Percentiles rank a stretch among this genome's conserved stretches.
Evolutionary conservation across 2,329 filamentous ascomycete species (phyloP).

Genomic region (Nigrospora sphaerica): DNA sequence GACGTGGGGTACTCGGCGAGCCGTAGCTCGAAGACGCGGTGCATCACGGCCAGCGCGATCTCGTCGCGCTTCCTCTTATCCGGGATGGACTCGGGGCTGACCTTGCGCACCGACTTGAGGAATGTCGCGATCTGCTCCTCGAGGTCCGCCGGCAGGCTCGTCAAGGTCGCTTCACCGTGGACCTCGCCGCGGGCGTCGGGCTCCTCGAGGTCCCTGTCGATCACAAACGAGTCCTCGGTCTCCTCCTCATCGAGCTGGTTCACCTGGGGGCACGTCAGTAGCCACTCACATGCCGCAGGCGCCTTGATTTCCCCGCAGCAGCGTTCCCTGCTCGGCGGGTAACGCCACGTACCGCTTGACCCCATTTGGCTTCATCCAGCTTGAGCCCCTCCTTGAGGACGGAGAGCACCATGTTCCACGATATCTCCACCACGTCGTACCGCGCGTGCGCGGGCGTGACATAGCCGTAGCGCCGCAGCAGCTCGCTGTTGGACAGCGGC

Average conservation of each 20-base stretch:
- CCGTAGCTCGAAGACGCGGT: constrained; percentile 27
- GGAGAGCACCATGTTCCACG: constrained; percentile 50
- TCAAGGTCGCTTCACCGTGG: constrained; percentile 26
- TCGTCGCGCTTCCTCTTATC: constrained; percentile 44
- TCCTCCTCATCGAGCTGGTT: constrained; percentile 54
- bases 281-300: constrained; percentile 11
- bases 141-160: constrained; percentile 42
- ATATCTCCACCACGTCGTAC: constrained; percentile 78
- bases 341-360: constrained; percentile 30
- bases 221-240: constrained; percentile 68
- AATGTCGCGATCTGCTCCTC: constrained; percentile 42
- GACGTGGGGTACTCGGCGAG: constrained; percentile 35
- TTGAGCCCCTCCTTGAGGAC: constrained; percentile 32
- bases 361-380: constrained; percentile 28
- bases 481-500: constrained; percentile 72
- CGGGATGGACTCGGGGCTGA: constrained; percentile 31
- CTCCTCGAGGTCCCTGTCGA: constrained; percentile 49
- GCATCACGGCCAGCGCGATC: constrained; percentile 32
- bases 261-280: constrained; percentile 17
- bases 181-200: constrained; percentile 42
- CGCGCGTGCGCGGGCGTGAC: constrained; percentile 69
- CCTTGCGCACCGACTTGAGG: constrained; percentile 41
- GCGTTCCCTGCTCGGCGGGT: not conserved
- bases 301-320: not conserved
- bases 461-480: constrained; percentile 81